Conservation (phyloP, 148 eudicot genomes). For the Diospyros lotus region DNA sequence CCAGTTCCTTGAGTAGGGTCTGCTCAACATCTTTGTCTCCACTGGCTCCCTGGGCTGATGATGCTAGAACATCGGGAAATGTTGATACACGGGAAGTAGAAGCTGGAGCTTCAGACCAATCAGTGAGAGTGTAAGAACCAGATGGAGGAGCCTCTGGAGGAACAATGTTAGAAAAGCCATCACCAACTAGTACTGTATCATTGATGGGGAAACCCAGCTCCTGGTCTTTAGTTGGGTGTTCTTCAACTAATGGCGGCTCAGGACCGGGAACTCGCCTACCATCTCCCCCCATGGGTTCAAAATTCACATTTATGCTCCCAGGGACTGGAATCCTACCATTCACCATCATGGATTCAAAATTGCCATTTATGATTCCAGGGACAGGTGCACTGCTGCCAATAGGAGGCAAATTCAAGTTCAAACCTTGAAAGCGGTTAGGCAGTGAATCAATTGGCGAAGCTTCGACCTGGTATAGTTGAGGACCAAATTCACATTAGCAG, state of each 20-base stretch:
- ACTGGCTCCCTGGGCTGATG: slow-evolving; percentile 13
- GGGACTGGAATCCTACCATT: neutral
- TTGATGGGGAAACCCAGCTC: slow-evolving; percentile 43
- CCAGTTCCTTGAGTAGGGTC: slow-evolving; percentile 48
- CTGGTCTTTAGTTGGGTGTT: slow-evolving; percentile 22
- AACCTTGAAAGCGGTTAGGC: slow-evolving; percentile 13
- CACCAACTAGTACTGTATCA: slow-evolving; percentile 32
- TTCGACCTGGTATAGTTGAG: slow-evolving; percentile 51
- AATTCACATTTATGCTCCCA: slow-evolving; percentile 4
- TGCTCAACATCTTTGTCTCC: slow-evolving; percentile 34
- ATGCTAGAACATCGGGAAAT: slow-evolving; percentile 9
- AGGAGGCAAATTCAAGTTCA: slow-evolving; percentile 60
- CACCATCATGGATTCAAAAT: slow-evolving; percentile 13
- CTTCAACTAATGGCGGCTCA: slow-evolving; percentile 20
- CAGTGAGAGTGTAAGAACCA: slow-evolving; percentile 28
- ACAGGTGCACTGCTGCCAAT: neutral
- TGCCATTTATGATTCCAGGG: slow-evolving; percentile 10
- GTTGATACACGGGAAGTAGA: slow-evolving; percentile 2
- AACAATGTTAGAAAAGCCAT: slow-evolving; percentile 1
- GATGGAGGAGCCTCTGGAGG: slow-evolving; percentile 19
- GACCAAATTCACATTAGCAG: neutral
- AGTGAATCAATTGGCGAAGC: slow-evolving; percentile 30
- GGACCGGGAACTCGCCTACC: neutral
- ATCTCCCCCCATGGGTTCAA: slow-evolving; percentile 15
- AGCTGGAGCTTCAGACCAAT: slow-evolving; percentile 22